Evolutionary conservation across 2,329 filamentous ascomycete species (phyloP), one percentile per base, ranked within the genome.

Genomic region (Colletotrichum higginsianum): DNA sequence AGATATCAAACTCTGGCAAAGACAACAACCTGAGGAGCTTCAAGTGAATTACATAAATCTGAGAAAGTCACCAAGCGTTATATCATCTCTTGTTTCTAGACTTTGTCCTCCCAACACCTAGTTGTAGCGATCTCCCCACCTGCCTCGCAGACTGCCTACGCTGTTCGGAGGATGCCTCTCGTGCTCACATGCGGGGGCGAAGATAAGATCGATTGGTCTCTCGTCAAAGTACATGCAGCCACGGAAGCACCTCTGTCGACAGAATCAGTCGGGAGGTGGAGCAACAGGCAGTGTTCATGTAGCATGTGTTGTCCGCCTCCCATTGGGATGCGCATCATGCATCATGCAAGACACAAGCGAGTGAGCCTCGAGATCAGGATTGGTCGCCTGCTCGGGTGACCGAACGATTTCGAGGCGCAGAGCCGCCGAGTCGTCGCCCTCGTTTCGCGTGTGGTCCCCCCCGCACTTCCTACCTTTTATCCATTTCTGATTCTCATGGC

Each of bases 251-350:
- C 16, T 68, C 66, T 47, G 35, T 64, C 52, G 61, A 65, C 23
- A 50, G 44, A 30, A 38, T 38, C 35, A 58, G 50, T 26, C 6
- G 18, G n/a, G 11, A 49, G 15, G 67, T 60, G 61, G 61, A 47
- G 53, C 52, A 15, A n/a, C 44, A 35, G 61, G 52, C 61, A 47
- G 47, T 58, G 44, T 46, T 47, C 30, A 64, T 44, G 66, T 53
- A 60, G 66, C 46, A 66, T 70, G 67, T 53, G 67, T 61, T 70
- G 66, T 65, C 61, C 6, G n/a, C 26, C 47, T 6, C 26, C 47
- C 23, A 35, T 66, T 56, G 61, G 67, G 26, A 40, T 40, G 38
- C 13, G 38, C 38, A 60, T 26, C 46, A 70, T 70, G 67, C 61
- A 66, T 49, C 53, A 66, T 66, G 67, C 67, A 60, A 26, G 52